Evolutionary conservation across 1,284 basidiomycete species (phyloP).

Genomic region (Waitea zeae): DNA sequence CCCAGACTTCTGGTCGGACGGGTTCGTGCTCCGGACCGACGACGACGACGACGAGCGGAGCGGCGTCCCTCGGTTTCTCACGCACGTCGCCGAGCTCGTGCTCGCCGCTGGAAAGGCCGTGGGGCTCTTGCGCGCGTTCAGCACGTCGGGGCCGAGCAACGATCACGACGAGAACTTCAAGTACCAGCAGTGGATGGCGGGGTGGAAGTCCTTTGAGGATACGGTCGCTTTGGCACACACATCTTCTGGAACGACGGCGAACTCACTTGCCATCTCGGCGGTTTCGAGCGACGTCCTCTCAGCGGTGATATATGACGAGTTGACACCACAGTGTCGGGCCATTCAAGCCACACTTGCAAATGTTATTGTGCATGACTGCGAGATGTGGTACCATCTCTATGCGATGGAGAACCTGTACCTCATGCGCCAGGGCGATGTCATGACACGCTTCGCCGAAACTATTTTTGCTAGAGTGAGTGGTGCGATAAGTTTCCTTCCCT

Average conservation of each 20-base stretch:
- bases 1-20: conserved; percentile 70
- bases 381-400: conserved; percentile 47
- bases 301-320: conserved; percentile 37
- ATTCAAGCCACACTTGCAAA: conserved; percentile 38
- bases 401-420: conserved; percentile 60
- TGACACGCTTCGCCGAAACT: conserved; percentile 54
- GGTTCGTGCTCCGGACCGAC: conserved; percentile 38
- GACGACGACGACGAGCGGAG: conserved; percentile 13
- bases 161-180: conserved; percentile 3
- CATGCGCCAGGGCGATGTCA: conserved; percentile 55
- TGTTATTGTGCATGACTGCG: conserved; percentile 58
- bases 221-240: neutral
- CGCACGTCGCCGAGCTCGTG: conserved; percentile 35
- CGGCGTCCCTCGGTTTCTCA: conserved; percentile 42
- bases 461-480: conserved; percentile 51
- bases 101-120: conserved; percentile 66
- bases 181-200: conserved; percentile 12
- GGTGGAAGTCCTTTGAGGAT: conserved; percentile 13
- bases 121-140: conserved; percentile 43
- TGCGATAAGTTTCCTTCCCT: too few species aligned
- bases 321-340: conserved; percentile 39
- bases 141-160: conserved; percentile 12
- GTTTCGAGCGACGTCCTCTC: conserved; percentile 50
- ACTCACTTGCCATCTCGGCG: conserved; percentile 3
- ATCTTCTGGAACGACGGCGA: neutral